Evolutionary conservation across 225 moss, liverwort and hornwort species (phyloP).

Genomic region (Pleurozium schreberi): DNA sequence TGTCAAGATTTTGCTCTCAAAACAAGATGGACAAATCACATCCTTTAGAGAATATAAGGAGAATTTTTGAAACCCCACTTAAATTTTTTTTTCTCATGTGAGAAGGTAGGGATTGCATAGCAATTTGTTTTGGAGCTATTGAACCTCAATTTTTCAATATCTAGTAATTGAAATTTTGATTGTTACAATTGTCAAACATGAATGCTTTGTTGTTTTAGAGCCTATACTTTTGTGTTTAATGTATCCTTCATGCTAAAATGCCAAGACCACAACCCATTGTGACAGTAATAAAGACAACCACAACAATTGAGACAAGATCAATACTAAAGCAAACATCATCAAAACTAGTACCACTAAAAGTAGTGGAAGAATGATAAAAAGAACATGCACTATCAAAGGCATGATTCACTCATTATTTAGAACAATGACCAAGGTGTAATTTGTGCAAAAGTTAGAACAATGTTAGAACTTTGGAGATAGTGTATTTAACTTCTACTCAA

Average conservation of each 20-base stretch:
- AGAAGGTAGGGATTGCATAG: not conserved
- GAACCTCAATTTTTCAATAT: too few species aligned
- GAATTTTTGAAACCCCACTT: not conserved
- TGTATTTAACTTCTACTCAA: not conserved
- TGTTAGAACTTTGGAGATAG: not conserved
- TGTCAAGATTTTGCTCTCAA: too few species aligned
- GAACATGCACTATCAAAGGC: not conserved
- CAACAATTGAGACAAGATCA: not conserved
- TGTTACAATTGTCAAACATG: not conserved
- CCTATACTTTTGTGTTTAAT: not conserved
- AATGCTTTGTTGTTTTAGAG: not conserved
- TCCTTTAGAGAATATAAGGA: not conserved
- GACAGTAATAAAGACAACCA: not conserved
- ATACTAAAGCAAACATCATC: not conserved
- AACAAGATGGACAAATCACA: too few species aligned
- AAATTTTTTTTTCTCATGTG: accelerated
- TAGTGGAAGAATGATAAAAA: not conserved
- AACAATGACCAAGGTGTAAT: accelerated
- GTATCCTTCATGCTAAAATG: not conserved
- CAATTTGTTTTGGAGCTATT: too few species aligned
- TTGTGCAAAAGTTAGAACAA: not conserved
- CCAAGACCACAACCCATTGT: accelerated
- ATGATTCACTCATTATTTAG: accelerated
- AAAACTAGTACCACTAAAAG: too few species aligned
- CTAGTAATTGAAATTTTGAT: too few species aligned